These are phyloP conservation scores for Citrullus colocynthis DNA, from an alignment of 306 rosid species.

Conservation along the genomic window DNA sequence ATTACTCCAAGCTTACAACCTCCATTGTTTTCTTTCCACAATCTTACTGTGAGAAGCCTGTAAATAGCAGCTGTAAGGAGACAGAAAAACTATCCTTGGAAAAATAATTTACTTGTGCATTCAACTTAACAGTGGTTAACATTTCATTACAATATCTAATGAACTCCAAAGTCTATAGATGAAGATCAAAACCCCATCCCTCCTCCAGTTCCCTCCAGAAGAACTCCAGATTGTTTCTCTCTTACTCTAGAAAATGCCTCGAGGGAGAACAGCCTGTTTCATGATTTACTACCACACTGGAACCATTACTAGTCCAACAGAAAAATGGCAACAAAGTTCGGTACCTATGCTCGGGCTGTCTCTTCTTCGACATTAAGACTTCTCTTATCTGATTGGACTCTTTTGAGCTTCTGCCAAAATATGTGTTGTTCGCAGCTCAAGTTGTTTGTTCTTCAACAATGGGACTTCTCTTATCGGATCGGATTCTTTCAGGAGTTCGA, in stretches of 20 bases:
- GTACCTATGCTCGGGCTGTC: neutral
- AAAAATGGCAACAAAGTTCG: neutral
- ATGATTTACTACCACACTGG: neutral
- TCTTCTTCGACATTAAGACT: neutral
- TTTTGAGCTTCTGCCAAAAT: neutral
- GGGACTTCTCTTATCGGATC: constrained; percentile 57
- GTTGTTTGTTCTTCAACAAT: neutral
- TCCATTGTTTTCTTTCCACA: neutral
- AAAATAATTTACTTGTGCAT: neutral
- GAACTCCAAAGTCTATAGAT: neutral
- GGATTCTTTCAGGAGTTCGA: constrained; percentile 26
- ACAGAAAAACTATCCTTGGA: neutral
- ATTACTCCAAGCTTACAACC: neutral
- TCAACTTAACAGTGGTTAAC: neutral
- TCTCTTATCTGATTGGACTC: neutral
- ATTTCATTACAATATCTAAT: neutral
- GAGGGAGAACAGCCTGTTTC: neutral
- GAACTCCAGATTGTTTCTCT: neutral
- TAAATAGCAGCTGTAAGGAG: neutral
- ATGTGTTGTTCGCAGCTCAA: neutral
- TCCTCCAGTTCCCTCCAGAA: neutral
- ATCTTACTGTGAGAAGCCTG: neutral
- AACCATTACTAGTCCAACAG: neutral
- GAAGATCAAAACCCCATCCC: neutral
- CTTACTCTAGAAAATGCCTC: neutral